phyloP scores from a whole-genome alignment of 2,329 filamentous ascomycete species.

The Penicillium capsulatum region DNA sequence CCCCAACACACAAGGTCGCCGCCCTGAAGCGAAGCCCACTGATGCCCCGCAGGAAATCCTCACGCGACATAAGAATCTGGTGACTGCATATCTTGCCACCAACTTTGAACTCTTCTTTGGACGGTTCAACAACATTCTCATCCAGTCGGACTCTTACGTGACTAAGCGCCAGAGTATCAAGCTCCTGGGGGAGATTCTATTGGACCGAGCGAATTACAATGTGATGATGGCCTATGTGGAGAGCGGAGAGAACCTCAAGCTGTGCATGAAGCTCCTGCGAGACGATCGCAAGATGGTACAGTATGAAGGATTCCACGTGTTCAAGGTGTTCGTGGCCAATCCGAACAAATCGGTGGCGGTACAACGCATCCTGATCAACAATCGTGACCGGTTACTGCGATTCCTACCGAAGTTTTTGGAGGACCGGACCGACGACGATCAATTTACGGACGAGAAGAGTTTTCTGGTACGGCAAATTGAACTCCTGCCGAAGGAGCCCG shows the following conservation, averaged over 20 bases:
- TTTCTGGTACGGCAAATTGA: slow-evolving; percentile 94
- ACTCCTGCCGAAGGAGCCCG: slow-evolving; percentile 41
- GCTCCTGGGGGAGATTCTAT: slow-evolving; percentile 85
- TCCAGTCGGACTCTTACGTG: slow-evolving; percentile 93
- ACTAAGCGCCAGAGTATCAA: slow-evolving; percentile 98
- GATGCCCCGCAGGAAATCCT: slow-evolving; percentile 68
- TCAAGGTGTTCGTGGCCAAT: slow-evolving; percentile 99
- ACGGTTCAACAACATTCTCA: slow-evolving; percentile 79
- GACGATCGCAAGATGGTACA: slow-evolving; percentile 99
- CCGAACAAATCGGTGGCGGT: slow-evolving; percentile 97
- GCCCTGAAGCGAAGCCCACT: not conserved
- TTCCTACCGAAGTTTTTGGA: slow-evolving; percentile 91
- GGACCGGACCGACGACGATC: slow-evolving; percentile 93
- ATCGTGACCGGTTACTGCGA: slow-evolving; percentile 80
- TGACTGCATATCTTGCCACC: slow-evolving; percentile 78
- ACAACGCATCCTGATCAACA: slow-evolving; percentile 93
- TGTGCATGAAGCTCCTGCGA: slow-evolving; percentile 94
- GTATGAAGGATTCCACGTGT: slow-evolving; percentile 98
- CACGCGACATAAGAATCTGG: slow-evolving; percentile 87
- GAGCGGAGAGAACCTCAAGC: slow-evolving; percentile 89
- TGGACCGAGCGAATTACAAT: slow-evolving; percentile 93
- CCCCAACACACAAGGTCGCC: not conserved
- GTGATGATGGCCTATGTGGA: slow-evolving; percentile 98
- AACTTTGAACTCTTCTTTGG: slow-evolving; percentile 94
- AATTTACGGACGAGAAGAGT: slow-evolving; percentile 96